Percentiles rank a stretch among this genome's conserved stretches.
Evolutionary conservation across 306 rosid species (phyloP).

Genomic region (Medicago arabica): DNA sequence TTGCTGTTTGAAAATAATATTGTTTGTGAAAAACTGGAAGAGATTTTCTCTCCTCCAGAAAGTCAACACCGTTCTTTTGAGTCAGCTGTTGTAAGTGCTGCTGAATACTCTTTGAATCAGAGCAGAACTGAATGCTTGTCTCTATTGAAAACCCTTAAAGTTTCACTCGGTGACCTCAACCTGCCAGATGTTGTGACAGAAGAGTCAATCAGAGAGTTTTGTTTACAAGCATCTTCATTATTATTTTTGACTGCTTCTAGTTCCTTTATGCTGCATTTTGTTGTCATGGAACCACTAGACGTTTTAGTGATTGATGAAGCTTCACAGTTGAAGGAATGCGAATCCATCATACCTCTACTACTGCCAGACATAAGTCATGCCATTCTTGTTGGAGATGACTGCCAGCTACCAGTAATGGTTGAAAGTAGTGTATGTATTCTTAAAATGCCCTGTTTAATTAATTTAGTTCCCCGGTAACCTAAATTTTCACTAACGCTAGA

Average conservation of each 20-base stretch:
- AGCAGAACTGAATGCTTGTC: constrained; percentile 56
- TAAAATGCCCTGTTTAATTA: neutral
- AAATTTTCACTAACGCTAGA: neutral
- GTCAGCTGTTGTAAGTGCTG: neutral
- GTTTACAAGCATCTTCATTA: constrained; percentile 63
- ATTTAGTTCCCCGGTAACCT: neutral
- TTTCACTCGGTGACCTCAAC: constrained; percentile 53
- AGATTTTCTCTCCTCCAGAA: constrained; percentile 47
- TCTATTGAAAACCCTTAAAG: constrained; percentile 45
- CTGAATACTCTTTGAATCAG: constrained; percentile 29
- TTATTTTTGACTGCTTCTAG: constrained; percentile 75
- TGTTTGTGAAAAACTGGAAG: constrained; percentile 49
- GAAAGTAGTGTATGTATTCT: constrained; percentile 56
- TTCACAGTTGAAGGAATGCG: constrained; percentile 77
- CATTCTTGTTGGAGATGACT: constrained; percentile 79
- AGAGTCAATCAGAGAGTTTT: constrained; percentile 48
- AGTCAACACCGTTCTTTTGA: constrained; percentile 15
- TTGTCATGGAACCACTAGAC: constrained; percentile 50
- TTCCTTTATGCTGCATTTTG: constrained; percentile 58
- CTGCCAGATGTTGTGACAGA: constrained; percentile 45
- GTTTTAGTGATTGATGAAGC: constrained; percentile 82
- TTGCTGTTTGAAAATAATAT: constrained; percentile 48
- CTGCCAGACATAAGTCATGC: constrained; percentile 60
- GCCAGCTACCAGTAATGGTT: constrained; percentile 75
- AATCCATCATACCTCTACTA: constrained; percentile 72